phyloP scores from a whole-genome alignment of 208 protist species.

The Leishmania turanica region DNA sequence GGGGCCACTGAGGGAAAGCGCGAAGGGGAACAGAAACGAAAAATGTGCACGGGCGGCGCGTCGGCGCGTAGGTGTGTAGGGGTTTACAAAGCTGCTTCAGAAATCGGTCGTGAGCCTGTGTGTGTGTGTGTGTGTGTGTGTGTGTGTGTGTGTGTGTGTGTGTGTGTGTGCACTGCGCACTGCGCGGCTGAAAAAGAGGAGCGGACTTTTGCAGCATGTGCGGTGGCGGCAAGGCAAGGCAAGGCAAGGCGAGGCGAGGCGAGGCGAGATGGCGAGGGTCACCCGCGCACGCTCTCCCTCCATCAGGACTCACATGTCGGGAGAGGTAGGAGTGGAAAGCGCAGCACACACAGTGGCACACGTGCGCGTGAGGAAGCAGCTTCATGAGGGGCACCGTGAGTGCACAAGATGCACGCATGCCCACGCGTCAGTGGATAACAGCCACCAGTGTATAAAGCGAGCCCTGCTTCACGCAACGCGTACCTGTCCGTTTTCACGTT shows the following conservation, averaged over 20 bases:
- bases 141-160: too few relatives aligned
- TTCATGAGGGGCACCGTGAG: background rate
- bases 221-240: background rate
- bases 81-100: background rate
- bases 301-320: constrained; percentile 8
- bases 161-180: background rate
- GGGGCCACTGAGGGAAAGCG: background rate
- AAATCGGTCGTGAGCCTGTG: background rate
- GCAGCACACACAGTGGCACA: background rate
- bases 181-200: background rate
- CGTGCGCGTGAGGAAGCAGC: background rate
- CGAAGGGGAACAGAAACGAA: background rate
- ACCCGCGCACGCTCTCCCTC: background rate
- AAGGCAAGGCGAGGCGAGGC: background rate
- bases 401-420: too few relatives aligned
- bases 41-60: background rate
- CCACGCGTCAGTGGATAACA: background rate
- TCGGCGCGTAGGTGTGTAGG: background rate
- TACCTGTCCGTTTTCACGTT: too few relatives aligned
- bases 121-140: background rate
- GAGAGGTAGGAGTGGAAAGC: background rate
- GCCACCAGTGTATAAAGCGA: background rate
- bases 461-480: background rate
- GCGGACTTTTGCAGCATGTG: background rate
- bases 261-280: background rate